Conservation (phyloP, 495 filamentous ascomycete genomes). For the Neurospora intermedia region DNA sequence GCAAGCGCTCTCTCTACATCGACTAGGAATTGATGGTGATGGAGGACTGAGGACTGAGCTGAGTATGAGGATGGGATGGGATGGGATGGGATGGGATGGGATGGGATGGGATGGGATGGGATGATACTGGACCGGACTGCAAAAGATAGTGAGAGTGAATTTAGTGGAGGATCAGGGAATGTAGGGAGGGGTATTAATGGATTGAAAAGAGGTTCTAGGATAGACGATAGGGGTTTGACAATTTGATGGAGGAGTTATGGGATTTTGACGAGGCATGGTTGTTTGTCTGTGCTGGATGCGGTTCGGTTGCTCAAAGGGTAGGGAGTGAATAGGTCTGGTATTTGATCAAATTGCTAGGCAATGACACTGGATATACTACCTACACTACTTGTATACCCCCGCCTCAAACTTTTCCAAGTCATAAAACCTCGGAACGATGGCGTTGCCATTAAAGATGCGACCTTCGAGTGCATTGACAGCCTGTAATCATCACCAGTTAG, state of each 20-base stretch:
- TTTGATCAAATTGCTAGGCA: not conserved
- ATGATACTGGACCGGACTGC: not conserved
- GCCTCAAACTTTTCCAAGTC: slow-evolving; percentile 70
- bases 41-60: not conserved
- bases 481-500: slow-evolving; percentile 28
- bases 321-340: not conserved
- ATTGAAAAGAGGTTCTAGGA: not conserved
- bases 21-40: not conserved
- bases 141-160: not conserved
- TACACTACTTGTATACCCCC: slow-evolving; percentile 44
- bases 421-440: slow-evolving; percentile 67
- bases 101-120: not conserved
- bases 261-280: not conserved
- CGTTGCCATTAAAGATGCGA: slow-evolving; percentile 76
- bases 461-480: slow-evolving; percentile 82
- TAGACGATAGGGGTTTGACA: not conserved
- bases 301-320: too few relatives aligned
- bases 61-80: too few relatives aligned
- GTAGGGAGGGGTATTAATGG: not conserved
- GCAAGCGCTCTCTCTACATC: not conserved
- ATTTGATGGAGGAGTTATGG: not conserved
- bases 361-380: not conserved
- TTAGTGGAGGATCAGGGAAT: not conserved
- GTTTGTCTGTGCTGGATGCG: too few relatives aligned
- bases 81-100: too few relatives aligned